Conservation (phyloP, 257 asterid genomes). For the Nicotiana obtusifolia region DNA sequence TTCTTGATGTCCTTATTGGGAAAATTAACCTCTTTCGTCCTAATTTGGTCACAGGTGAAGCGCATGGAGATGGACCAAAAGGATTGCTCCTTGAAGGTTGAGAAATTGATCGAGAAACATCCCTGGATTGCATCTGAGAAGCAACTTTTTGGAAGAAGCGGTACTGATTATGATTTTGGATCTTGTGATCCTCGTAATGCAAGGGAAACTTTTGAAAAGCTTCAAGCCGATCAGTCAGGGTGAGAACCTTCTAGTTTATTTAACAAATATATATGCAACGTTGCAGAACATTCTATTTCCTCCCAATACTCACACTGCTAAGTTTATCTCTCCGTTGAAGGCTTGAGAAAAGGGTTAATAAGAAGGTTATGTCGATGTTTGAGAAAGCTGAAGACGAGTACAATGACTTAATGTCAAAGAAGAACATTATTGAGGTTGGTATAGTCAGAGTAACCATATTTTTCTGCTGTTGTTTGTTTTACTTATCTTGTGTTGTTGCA, state of each 20-base stretch:
- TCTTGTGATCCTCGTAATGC: slow-evolving; percentile 71
- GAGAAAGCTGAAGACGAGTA: slow-evolving; percentile 99
- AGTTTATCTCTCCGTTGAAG: slow-evolving; percentile 31
- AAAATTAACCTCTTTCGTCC: background rate
- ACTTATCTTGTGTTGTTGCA: slow-evolving; percentile 27
- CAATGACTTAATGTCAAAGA: slow-evolving; percentile 79
- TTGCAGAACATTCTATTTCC: background rate
- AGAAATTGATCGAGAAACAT: slow-evolving; percentile 80
- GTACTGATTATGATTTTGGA: slow-evolving; percentile 92
- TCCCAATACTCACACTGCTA: background rate
- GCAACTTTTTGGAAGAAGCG: slow-evolving; percentile 82
- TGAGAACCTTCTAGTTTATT: slow-evolving; percentile 30
- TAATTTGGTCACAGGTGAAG: slow-evolving; percentile 49
- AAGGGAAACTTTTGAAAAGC: slow-evolving; percentile 58
- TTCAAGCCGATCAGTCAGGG: slow-evolving; percentile 89
- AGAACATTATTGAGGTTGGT: slow-evolving; percentile 91
- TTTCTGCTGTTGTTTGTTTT: slow-evolving; percentile 7
- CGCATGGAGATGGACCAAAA: slow-evolving; percentile 90
- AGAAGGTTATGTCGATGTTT: slow-evolving; percentile 97
- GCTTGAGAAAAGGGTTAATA: slow-evolving; percentile 96
- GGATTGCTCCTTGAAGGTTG: slow-evolving; percentile 74
- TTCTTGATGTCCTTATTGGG: background rate
- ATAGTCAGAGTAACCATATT: slow-evolving; percentile 11
- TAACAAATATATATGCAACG: background rate
- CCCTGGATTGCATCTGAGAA: slow-evolving; percentile 93